A percentile compares a stretch with the other conserved stretches of the same genome.
Evolutionary conservation across 106 monocot genomes (phyloP).

Genomic region (Apostasia ramifera): DNA sequence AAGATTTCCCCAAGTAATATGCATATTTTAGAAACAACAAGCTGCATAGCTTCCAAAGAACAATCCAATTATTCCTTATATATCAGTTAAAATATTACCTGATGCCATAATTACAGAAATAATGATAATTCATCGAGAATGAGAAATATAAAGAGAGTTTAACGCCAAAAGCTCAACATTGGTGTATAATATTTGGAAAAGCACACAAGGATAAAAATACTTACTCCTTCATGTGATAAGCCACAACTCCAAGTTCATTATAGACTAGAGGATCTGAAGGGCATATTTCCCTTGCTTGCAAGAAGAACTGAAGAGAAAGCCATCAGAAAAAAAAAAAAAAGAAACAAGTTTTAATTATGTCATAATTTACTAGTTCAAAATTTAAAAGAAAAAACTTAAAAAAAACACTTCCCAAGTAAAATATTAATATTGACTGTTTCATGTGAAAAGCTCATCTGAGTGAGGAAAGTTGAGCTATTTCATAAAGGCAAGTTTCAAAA

Average conservation of each 20-base stretch:
- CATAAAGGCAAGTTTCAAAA: too few species aligned
- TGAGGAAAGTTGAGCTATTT: too few species aligned
- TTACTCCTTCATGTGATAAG: slow-evolving; percentile 98
- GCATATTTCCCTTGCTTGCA: slow-evolving; percentile 81
- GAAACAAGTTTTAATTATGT: background rate
- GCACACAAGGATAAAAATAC: slow-evolving; percentile 13
- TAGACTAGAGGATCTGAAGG: slow-evolving; percentile 92
- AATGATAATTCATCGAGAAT: background rate
- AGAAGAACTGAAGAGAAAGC: slow-evolving; percentile 56
- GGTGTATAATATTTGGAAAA: background rate
- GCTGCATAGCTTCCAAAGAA: background rate
- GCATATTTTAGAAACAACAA: background rate
- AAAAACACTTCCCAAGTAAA: too few species aligned
- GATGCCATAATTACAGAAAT: background rate
- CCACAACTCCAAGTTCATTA: slow-evolving; percentile 98
- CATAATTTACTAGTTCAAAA: background rate
- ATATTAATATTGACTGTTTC: too few species aligned
- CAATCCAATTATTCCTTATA: background rate
- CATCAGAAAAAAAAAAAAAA: background rate
- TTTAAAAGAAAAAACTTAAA: background rate
- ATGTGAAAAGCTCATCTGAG: too few species aligned
- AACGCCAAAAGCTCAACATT: too few species aligned
- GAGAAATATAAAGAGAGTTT: background rate
- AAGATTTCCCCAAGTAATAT: background rate
- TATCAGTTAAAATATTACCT: background rate